Base-by-base conservation (phyloP, 352 stramenopile species). In the Achlya hypogyna region DNA sequence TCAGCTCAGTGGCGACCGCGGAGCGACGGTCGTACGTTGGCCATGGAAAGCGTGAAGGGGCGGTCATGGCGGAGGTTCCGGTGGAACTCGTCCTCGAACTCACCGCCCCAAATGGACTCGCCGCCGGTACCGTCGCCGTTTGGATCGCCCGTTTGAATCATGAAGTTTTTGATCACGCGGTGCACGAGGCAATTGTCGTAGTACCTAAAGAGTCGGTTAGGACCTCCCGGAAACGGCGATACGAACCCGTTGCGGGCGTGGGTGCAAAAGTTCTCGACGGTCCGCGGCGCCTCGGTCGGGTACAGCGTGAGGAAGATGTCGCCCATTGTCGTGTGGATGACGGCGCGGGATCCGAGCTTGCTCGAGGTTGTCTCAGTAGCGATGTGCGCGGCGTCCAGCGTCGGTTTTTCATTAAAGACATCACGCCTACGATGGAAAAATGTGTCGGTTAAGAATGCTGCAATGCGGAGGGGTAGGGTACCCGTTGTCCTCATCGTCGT, bases 171-270 rank as follows among this genome's bases (percentile, higher is more conserved):
- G 75, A 99, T 99, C 62, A 99, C 93, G 58, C 97, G 94, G 78
- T 99, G 97, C 75, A 99, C 99, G 60, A 99, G 92, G 10, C 99
- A 77, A 71, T 98, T 97, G 77, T 99, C 96, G 72, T 99, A 99
- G 81, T 99, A 99, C 31, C 60, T 67, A 67, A 25, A 20, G 6
- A 54, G 49, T 54, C 29, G 97, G 97, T 28, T 89, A 86, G 2
- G 73, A 84, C 52, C 74, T 75, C 22, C 83, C 82, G 27, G 85
- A 25, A 52, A 32, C 42, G 18, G n/a, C 18, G 12, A 51, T 65
- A 65, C n/a, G n/a, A n/a, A n/a, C 4, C 96, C 96, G 34, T 95
- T 96, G 67, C 89, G 84, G 5, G 93, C 87, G 70, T 99, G 96
- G 8, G 90, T 97, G 69, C 87, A 96, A 70, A 99, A 99, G 73